Evolutionary conservation across 805 yeast genomes (phyloP).

Genomic region (Kluyveromyces nonfermentans): DNA sequence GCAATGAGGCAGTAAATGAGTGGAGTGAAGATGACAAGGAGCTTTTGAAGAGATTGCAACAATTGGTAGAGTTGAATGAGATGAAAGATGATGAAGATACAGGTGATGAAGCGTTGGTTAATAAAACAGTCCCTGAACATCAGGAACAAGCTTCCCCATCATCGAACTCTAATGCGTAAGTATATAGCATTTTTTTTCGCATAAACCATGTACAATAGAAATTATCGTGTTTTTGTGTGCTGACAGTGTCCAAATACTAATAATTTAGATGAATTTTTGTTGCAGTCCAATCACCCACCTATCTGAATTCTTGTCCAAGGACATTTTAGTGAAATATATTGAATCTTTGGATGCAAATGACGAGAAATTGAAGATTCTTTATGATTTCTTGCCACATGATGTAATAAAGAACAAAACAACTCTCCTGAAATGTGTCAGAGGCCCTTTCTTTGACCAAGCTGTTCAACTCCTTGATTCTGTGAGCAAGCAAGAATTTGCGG

Average conservation of each 20-base stretch:
- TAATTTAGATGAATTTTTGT: not conserved
- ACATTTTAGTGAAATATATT: slow-evolving; percentile 6
- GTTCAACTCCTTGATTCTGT: slow-evolving; percentile 4
- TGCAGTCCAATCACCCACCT: slow-evolving; percentile 7
- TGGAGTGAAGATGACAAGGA: slow-evolving; percentile 50
- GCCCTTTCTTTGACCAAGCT: slow-evolving; percentile 8
- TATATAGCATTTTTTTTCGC: not conserved
- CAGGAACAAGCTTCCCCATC: not conserved
- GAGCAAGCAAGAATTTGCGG: slow-evolving; percentile 6
- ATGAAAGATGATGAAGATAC: slow-evolving; percentile 15
- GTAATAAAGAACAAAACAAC: slow-evolving; percentile 3
- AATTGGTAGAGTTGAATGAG: slow-evolving; percentile 34
- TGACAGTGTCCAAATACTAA: not conserved
- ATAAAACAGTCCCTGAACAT: not conserved
- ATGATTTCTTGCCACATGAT: slow-evolving; percentile 5
- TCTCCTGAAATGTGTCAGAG: slow-evolving; percentile 7
- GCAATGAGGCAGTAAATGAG: slow-evolving; percentile 36
- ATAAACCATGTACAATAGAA: not conserved
- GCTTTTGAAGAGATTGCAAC: slow-evolving; percentile 41
- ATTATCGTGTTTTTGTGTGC: not conserved
- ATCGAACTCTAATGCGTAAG: slow-evolving; percentile 5
- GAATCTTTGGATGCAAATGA: slow-evolving; percentile 5
- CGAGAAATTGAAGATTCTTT: slow-evolving; percentile 1
- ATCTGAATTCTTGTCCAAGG: slow-evolving; percentile 6
- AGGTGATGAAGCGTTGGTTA: slow-evolving; percentile 13